phyloP scores from a whole-genome alignment of 352 stramenopile genomes.

The Phytophthora hibernalis region DNA sequence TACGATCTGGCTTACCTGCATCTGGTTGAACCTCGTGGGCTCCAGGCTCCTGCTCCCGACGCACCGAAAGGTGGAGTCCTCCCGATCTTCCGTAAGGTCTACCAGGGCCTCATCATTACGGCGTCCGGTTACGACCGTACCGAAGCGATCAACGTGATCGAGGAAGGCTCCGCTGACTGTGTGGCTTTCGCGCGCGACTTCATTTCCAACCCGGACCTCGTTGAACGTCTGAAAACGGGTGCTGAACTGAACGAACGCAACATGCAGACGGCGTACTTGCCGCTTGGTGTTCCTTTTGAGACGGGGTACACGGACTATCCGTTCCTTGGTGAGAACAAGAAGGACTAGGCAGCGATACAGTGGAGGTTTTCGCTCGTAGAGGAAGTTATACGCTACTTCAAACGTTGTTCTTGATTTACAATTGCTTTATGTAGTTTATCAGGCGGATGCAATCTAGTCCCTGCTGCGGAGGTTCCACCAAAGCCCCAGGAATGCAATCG shows the following conservation, averaged over 20 bases:
- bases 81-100: constrained; percentile 44
- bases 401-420: too few relatives aligned
- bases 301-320: constrained; percentile 41
- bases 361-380: too few relatives aligned
- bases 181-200: constrained; percentile 54
- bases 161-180: constrained; percentile 35
- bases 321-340: constrained; percentile 16
- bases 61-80: constrained; percentile 40
- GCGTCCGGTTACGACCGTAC: constrained; percentile 37
- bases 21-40: constrained; percentile 43
- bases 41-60: constrained; percentile 11
- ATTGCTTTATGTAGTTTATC: too few relatives aligned
- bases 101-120: constrained; percentile 51
- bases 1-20: constrained; percentile 52
- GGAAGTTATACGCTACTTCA: too few relatives aligned
- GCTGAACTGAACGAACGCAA: constrained; percentile 35
- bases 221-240: constrained; percentile 36
- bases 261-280: constrained; percentile 33
- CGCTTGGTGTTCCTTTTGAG: constrained; percentile 15
- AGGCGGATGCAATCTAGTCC: constrained; percentile 11
- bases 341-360: not conserved
- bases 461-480: constrained; percentile 35
- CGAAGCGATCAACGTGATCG: constrained; percentile 34
- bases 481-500: constrained; percentile 35
- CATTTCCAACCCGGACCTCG: constrained; percentile 60